Evolutionary conservation across 106 monocot species (phyloP).

Genomic region (Platanthera zijinensis): DNA sequence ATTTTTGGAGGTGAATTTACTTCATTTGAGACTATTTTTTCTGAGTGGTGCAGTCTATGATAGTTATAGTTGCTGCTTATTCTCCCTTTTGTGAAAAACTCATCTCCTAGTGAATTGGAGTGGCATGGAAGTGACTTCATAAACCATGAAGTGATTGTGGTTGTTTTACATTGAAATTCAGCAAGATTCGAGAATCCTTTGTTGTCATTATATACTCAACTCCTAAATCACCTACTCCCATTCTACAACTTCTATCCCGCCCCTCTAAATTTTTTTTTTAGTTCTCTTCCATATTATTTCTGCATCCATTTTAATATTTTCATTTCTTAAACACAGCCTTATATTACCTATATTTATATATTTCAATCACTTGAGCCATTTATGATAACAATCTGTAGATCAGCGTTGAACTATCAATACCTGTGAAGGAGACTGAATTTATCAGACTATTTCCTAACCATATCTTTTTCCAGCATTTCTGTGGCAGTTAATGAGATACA

Average conservation of each 20-base stretch:
- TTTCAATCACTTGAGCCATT: background rate
- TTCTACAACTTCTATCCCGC: too few relatives aligned
- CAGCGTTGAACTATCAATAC: background rate
- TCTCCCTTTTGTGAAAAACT: too few relatives aligned
- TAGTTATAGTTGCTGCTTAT: too few relatives aligned
- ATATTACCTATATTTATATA: background rate
- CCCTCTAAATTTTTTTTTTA: too few relatives aligned
- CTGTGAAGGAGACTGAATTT: background rate
- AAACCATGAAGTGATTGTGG: too few relatives aligned
- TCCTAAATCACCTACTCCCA: too few relatives aligned
- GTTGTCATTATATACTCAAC: background rate
- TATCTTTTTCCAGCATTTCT: slow-evolving; percentile 36
- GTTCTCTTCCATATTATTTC: background rate
- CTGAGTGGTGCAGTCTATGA: too few relatives aligned
- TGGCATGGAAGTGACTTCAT: too few relatives aligned
- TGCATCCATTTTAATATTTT: background rate
- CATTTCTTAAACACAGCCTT: background rate
- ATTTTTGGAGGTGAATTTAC: too few relatives aligned
- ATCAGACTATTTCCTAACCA: background rate
- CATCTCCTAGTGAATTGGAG: too few relatives aligned
- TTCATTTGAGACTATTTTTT: too few relatives aligned
- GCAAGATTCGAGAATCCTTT: background rate
- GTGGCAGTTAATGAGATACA: slow-evolving; percentile 68
- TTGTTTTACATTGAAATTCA: too few relatives aligned
- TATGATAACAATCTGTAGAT: background rate